A percentile compares a stretch with the other conserved stretches of the same genome.
Evolutionary conservation across 306 rosid genomes (phyloP).

Genomic region (Pyrus pyrifolia): DNA sequence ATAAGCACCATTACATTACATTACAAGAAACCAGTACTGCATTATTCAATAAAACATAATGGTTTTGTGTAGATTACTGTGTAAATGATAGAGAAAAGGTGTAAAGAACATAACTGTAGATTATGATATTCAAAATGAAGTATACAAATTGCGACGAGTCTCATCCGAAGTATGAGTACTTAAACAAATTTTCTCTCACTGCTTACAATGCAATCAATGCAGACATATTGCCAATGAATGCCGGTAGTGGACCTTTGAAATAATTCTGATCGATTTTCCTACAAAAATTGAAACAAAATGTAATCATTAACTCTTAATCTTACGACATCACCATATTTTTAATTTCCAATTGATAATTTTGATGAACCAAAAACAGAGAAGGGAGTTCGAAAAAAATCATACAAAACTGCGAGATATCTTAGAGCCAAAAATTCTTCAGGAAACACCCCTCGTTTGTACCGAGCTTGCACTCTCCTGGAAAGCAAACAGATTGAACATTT

Average conservation of each 20-base stretch:
- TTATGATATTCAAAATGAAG: background rate
- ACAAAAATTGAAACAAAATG: background rate
- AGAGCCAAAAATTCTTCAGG: conserved; percentile 12
- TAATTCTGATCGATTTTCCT: conserved; percentile 16
- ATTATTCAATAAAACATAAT: too few species aligned
- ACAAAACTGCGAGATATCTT: background rate
- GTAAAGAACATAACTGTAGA: background rate
- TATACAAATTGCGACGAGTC: background rate
- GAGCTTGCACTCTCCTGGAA: conserved; percentile 12
- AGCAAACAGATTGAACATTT: background rate
- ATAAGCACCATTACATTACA: too few species aligned
- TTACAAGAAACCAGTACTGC: too few species aligned
- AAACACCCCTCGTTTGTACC: background rate
- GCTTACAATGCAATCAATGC: conserved; percentile 2
- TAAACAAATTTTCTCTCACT: background rate
- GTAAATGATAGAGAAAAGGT: too few species aligned
- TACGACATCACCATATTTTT: too few species aligned
- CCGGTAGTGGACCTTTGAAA: conserved; percentile 19
- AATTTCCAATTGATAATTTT: too few species aligned
- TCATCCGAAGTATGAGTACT: background rate
- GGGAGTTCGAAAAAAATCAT: too few species aligned
- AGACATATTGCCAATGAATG: conserved; percentile 17
- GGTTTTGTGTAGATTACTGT: too few species aligned
- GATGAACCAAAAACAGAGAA: too few species aligned
- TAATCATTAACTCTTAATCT: too few species aligned